phyloP scores from a whole-genome alignment of 148 eudicot species.

The Silene conica region DNA sequence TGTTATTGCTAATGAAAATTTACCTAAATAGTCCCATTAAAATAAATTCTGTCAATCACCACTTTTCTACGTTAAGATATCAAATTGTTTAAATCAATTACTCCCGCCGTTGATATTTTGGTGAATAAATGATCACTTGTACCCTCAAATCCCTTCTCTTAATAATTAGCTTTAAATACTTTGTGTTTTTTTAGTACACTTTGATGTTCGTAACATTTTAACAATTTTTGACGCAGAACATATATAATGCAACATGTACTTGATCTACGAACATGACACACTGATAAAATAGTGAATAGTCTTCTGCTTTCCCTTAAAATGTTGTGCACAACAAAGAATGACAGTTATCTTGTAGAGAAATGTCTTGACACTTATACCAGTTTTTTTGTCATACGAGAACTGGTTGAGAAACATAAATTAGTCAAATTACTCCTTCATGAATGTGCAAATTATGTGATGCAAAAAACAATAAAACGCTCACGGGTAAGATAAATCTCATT shows the following conservation, averaged over 20 bases:
- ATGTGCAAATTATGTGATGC: constrained; percentile 25
- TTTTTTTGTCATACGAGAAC: neutral
- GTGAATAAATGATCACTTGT: no score
- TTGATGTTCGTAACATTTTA: neutral
- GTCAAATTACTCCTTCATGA: neutral
- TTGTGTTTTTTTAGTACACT: no score
- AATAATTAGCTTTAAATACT: no score
- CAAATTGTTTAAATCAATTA: no score
- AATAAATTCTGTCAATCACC: no score
- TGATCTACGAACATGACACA: neutral
- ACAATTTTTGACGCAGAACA: constrained; percentile 7
- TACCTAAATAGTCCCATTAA: no score
- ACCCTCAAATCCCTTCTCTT: no score
- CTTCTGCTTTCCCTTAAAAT: neutral
- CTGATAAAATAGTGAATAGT: neutral
- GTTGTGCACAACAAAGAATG: constrained; percentile 6
- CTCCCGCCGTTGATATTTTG: no score
- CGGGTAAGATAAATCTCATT: constrained; percentile 10
- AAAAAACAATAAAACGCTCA: neutral
- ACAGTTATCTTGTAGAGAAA: constrained; percentile 21
- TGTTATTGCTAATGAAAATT: no score
- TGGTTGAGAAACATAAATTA: neutral
- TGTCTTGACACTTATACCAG: neutral
- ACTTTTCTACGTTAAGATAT: no score
- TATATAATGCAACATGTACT: constrained; percentile 22